Evolutionary conservation across 2,329 filamentous ascomycete genomes (phyloP).

Genomic region (Aaosphaeria arxii): DNA sequence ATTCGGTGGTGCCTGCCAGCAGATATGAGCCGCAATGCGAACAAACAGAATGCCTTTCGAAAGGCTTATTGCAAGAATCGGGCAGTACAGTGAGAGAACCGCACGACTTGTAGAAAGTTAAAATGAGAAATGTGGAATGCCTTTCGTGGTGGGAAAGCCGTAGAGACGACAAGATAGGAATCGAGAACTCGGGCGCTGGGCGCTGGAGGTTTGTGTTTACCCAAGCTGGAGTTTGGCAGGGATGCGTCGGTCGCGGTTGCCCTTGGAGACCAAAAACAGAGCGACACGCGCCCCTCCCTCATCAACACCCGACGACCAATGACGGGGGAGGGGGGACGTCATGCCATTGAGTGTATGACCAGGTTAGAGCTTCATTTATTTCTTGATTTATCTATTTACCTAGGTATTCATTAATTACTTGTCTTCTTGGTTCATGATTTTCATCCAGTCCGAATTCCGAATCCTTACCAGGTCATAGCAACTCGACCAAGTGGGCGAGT

Average conservation of each 20-base stretch:
- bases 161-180: conserved; percentile 23
- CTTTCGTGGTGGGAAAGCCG: conserved; percentile 11
- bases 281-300: too few relatives aligned
- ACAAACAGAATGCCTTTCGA: conserved; percentile 8
- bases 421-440: too few relatives aligned
- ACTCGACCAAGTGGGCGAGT: too few relatives aligned
- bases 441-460: too few relatives aligned
- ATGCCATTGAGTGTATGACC: too few relatives aligned
- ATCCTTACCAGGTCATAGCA: too few relatives aligned
- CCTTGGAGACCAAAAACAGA: conserved; percentile 6
- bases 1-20: conserved; percentile 24
- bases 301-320: too few relatives aligned
- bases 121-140: conserved; percentile 25
- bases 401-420: too few relatives aligned
- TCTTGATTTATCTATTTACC: too few relatives aligned
- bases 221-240: conserved; percentile 5
- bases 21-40: conserved; percentile 11
- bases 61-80: conserved; percentile 9
- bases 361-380: too few relatives aligned
- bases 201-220: conserved; percentile 19
- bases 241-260: conserved; percentile 11
- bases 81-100: conserved; percentile 15
- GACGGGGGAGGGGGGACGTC: too few relatives aligned
- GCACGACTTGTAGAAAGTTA: conserved; percentile 22
- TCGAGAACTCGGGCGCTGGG: conserved; percentile 10